Evolutionary conservation across 257 asterid species (phyloP).

Genomic region (Striga asiatica): DNA sequence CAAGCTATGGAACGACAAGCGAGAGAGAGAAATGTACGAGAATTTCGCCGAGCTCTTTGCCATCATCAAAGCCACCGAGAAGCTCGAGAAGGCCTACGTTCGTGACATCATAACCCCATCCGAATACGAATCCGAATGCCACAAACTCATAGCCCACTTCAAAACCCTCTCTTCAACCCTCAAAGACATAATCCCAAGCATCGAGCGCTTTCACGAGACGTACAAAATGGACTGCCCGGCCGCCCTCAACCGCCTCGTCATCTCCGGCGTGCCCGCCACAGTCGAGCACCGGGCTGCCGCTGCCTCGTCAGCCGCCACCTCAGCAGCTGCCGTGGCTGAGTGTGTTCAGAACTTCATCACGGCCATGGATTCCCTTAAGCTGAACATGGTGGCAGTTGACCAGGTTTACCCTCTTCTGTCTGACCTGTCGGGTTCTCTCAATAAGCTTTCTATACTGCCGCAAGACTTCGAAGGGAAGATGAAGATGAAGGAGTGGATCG

Average conservation of each 20-base stretch:
- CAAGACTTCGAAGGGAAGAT: slow-evolving; percentile 92
- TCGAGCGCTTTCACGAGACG: slow-evolving; percentile 74
- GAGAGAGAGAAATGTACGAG: slow-evolving; percentile 88
- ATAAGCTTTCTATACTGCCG: slow-evolving; percentile 67
- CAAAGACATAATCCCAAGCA: slow-evolving; percentile 71
- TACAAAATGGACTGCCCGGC: slow-evolving; percentile 79
- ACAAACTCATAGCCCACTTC: slow-evolving; percentile 68
- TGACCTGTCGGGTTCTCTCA: slow-evolving; percentile 60
- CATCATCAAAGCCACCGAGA: slow-evolving; percentile 71
- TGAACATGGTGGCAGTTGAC: slow-evolving; percentile 90
- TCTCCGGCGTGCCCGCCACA: slow-evolving; percentile 91
- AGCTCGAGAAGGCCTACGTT: slow-evolving; percentile 79
- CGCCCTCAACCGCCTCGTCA: slow-evolving; percentile 67
- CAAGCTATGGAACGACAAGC: slow-evolving; percentile 96
- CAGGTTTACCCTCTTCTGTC: slow-evolving; percentile 86
- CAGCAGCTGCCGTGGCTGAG: slow-evolving; percentile 84
- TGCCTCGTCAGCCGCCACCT: slow-evolving; percentile 35
- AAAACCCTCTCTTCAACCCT: slow-evolving; percentile 70
- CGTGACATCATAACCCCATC: slow-evolving; percentile 58
- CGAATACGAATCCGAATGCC: slow-evolving; percentile 77
- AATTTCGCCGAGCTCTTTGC: slow-evolving; percentile 88
- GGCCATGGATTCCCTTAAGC: slow-evolving; percentile 78
- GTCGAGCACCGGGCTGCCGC: slow-evolving; percentile 79
- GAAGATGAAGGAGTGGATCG: slow-evolving; percentile 84
- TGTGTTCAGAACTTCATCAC: slow-evolving; percentile 90